Base-by-base conservation (phyloP, 225 moss, liverwort and hornwort genomes). In the Thuidium tamariscinum region DNA sequence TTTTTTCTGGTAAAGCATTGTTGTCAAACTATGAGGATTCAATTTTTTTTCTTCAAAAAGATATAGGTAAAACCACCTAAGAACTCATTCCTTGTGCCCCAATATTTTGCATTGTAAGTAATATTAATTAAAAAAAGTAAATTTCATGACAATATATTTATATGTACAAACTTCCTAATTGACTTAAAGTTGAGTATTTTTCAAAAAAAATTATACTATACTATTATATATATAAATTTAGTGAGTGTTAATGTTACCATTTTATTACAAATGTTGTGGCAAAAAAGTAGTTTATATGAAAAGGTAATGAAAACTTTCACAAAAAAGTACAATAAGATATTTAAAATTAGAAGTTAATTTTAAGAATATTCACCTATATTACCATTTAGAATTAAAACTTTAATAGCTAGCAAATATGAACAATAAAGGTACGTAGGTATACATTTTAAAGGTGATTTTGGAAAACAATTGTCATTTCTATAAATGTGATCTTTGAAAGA, bases 341-440 rank as follows among this genome's bases (percentile, higher is more conserved):
- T 48, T 30, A 7, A 32, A 73, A 19, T 46, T 11, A 46, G 4
- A 30, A 73, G 12, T 48, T 30, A 7, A 51, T 27, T 73, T 48
- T 29, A 27, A 48, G 12, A 48, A 3, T 7, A 0, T 30, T 7
- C 13, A 30, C 6, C 0, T 13, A 49, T 21, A 13, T 49, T 32
- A 12, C 10, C 29, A 48, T 4, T 32, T 11, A 19, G 3, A 30
- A 73, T 48, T 73, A 1, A 13, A 74, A 32, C 7, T 72, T 29
- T 18, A 44, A 72, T 18, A 11, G 16, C 13, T 46, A 25, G 25
- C 9, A 72, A 72, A 27, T 5, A 10, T 16, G 36, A 9, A 36
- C 10, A 20, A 20, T 36, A 36, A 6, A 70, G n/a, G 14, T 44
- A 8, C 16, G 10, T 0, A 16, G 0, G 1, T 14, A 41, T 41